Evolutionary conservation across 768 basidiomycete species (phyloP), one percentile per base, ranked within the genome.

Genomic region (Agrocybe pediades): DNA sequence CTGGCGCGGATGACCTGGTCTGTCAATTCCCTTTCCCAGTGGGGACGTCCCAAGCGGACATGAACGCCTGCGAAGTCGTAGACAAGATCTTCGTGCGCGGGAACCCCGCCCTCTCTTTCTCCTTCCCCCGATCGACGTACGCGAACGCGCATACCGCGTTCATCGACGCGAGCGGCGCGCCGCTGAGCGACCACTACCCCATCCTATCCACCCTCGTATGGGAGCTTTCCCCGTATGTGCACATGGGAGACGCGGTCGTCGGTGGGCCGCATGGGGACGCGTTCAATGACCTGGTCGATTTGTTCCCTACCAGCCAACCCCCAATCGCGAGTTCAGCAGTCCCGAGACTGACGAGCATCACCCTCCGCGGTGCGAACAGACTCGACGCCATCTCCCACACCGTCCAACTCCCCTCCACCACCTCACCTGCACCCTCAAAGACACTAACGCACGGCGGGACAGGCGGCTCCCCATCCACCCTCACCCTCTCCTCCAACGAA

Each of bases 121-220:
- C 65, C 1, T 62, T 73, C 45, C 49, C 55, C 6, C 56, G 63
- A 6, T 58, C 58, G 1, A 64, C 67, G 3, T 73, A 66, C 57
- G 62, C 55, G 26, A 70, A 73, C 56, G 71, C 69, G 53, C 60
- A 71, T 56, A 52, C 60, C 48, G 63, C 63, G 13, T 73, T 74
- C 61, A 54, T 71, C 6, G 57, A 71, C 41, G 46, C 49, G 21
- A 43, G 61, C n/a, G 69, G 67, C 19, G 61, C 58, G 5, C 65
- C 67, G 5, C 63, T 74, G 30, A 70, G 68, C 44, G 72, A 74
- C 59, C 73, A 74, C 54, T 71, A 71, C 53, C 72, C 72, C 40
- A 57, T 68, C 24, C 61, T 64, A 6, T 66, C 64, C 56, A 59
- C 44, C 0, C 40, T 74, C 9, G 39, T 62, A 9, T 74, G 73